Evolutionary conservation across 805 yeast species (phyloP).

Genomic region (Pichia thaimueangensis): DNA sequence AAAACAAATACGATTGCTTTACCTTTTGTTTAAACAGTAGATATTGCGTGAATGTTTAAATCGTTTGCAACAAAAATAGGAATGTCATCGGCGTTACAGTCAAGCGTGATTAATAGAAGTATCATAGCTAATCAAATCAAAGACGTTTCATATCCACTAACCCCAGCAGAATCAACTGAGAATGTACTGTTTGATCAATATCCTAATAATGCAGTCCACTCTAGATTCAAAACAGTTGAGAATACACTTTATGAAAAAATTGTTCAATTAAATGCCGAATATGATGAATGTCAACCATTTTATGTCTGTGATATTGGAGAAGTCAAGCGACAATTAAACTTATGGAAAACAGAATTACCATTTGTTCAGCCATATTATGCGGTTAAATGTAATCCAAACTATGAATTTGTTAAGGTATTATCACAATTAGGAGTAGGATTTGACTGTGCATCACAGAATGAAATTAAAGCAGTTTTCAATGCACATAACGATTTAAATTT

Average conservation of each 20-base stretch:
- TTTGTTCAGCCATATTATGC: constrained; percentile 86
- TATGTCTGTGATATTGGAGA: constrained; percentile 82
- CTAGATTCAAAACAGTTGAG: no score
- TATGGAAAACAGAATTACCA: constrained; percentile 66
- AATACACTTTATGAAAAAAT: constrained; percentile 12
- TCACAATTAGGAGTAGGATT: constrained; percentile 65
- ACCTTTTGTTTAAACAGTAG: no score
- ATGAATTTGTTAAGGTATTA: constrained; percentile 49
- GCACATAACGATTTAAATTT: background rate
- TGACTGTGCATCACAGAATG: constrained; percentile 90
- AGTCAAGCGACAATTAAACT: constrained; percentile 50
- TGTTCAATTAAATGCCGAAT: constrained; percentile 12
- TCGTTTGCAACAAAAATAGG: constrained; percentile 4
- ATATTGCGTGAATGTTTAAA: constrained; percentile 9
- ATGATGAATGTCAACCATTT: constrained; percentile 67
- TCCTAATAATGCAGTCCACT: background rate
- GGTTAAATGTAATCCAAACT: constrained; percentile 85
- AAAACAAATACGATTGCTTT: no score
- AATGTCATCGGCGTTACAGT: constrained; percentile 4
- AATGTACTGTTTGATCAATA: background rate
- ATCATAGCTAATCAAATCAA: no score
- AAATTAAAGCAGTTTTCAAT: constrained; percentile 59
- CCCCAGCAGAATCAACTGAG: constrained; percentile 9
- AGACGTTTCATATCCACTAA: constrained; percentile 11
- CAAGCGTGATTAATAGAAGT: background rate